Conservation (phyloP, 106 monocot species). For the Dioscorea alata region DNA sequence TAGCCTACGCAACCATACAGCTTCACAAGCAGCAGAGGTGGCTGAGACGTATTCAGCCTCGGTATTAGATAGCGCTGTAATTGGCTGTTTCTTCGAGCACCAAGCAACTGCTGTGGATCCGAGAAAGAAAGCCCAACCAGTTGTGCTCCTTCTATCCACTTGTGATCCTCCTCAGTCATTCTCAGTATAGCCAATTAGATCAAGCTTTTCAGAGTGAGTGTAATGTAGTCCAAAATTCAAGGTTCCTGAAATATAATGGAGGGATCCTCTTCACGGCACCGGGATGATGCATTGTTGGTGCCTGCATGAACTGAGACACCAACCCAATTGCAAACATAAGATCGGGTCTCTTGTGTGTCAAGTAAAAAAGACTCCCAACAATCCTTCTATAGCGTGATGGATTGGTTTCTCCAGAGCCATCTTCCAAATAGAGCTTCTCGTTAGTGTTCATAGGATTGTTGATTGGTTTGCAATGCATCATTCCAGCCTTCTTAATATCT, state of each 20-base stretch:
- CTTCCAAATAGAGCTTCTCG: background rate
- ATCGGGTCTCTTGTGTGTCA: background rate
- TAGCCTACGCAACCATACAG: background rate
- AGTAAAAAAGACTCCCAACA: background rate
- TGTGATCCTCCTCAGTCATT: too few species aligned
- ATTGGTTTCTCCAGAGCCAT: background rate
- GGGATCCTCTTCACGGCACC: too few species aligned
- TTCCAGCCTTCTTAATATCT: background rate
- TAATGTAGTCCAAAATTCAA: too few species aligned
- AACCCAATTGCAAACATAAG: background rate
- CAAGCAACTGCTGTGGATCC: background rate
- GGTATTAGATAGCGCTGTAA: too few species aligned
- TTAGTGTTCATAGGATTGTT: background rate
- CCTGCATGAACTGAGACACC: background rate
- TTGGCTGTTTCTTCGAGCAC: background rate
- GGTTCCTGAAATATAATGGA: background rate
- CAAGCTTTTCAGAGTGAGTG: too few species aligned
- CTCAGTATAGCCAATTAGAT: background rate
- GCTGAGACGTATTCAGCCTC: background rate
- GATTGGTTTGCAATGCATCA: background rate
- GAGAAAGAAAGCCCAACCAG: background rate
- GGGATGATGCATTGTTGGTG: background rate
- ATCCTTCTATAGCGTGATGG: background rate
- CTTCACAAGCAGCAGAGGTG: background rate
- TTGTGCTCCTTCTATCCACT: too few species aligned